Evolutionary conservation across 2,329 filamentous ascomycete species (phyloP).

Genomic region (Boeremia exigua): DNA sequence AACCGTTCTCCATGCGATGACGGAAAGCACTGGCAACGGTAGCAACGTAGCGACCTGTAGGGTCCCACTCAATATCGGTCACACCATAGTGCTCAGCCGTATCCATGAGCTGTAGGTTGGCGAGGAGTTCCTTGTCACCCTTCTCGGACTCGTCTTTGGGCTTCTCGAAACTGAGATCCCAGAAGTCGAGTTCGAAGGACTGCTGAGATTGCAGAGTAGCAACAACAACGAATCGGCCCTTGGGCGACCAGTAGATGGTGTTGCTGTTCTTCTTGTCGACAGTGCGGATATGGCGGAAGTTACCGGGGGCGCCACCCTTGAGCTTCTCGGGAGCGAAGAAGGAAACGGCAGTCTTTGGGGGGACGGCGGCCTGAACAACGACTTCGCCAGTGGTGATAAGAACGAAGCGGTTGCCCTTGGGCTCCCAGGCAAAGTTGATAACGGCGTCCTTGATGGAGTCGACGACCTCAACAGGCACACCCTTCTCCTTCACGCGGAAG

Average conservation of each 20-base stretch:
- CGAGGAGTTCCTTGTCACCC: slow-evolving; percentile 89
- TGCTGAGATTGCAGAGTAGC: slow-evolving; percentile 92
- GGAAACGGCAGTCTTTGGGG: slow-evolving; percentile 90
- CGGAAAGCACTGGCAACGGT: slow-evolving; percentile 96
- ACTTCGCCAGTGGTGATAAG: slow-evolving; percentile 94
- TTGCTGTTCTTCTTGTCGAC: slow-evolving; percentile 99
- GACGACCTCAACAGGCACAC: slow-evolving; percentile 96
- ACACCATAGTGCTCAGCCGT: slow-evolving; percentile 95
- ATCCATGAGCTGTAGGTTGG: slow-evolving; percentile 94
- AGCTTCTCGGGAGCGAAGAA: slow-evolving; percentile 98
- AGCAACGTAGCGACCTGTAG: slow-evolving; percentile 91
- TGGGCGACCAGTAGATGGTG: slow-evolving; percentile 98
- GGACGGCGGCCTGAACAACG: slow-evolving; percentile 75
- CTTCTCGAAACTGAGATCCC: slow-evolving; percentile 90
- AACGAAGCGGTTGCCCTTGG: slow-evolving; percentile 95
- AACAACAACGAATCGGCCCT: slow-evolving; percentile 91
- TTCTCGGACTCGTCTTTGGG: slow-evolving; percentile 83
- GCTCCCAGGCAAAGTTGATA: slow-evolving; percentile 99
- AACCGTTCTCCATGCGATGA: slow-evolving; percentile 98
- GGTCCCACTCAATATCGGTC: slow-evolving; percentile 98
- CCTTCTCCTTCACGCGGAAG: slow-evolving; percentile 96
- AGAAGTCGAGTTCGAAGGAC: slow-evolving; percentile 96
- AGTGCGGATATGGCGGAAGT: slow-evolving; percentile 95
- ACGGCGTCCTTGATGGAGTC: slow-evolving; percentile 98
- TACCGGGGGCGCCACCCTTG: slow-evolving; percentile 81